Evolutionary conservation across 1,284 basidiomycete genomes (phyloP).

Genomic region (Trametes pubescens): DNA sequence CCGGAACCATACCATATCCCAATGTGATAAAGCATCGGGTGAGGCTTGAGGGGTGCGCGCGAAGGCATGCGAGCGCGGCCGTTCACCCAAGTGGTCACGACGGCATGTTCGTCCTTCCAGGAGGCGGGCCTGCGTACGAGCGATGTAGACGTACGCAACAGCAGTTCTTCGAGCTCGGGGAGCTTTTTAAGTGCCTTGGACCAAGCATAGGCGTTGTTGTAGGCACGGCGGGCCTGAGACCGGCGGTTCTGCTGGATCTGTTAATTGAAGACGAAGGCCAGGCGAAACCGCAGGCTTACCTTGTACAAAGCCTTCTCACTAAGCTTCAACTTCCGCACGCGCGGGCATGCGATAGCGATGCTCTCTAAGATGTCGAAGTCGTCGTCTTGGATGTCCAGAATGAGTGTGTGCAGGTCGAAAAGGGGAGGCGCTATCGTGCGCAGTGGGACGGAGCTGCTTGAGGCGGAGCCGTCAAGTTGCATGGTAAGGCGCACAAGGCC

Average conservation of each 20-base stretch:
- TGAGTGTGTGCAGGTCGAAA: neutral
- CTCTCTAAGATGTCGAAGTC: neutral
- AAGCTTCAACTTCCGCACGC: slow-evolving; percentile 2
- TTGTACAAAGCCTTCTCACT: neutral
- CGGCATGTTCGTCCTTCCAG: neutral
- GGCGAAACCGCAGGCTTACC: neutral
- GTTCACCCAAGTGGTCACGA: neutral
- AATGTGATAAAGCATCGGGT: slow-evolving; percentile 4
- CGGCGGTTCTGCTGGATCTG: neutral
- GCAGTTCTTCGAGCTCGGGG: slow-evolving; percentile 6
- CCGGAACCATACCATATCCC: slow-evolving; percentile 3
- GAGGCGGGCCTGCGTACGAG: neutral
- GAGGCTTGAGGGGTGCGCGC: neutral
- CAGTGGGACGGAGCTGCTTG: neutral
- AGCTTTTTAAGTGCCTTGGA: neutral
- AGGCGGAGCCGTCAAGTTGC: neutral
- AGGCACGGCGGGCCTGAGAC: neutral
- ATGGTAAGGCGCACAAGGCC: neutral
- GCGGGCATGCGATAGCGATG: neutral
- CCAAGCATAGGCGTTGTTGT: neutral
- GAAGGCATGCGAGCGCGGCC: neutral
- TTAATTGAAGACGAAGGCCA: neutral
- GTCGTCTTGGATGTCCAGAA: slow-evolving; percentile 2
- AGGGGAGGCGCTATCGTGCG: neutral
- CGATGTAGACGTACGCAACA: neutral